Evolutionary conservation across 2,329 filamentous ascomycete genomes (phyloP), one percentile per base, ranked within the genome.

Genomic region (Dryadomyces quercus-mongolicae): DNA sequence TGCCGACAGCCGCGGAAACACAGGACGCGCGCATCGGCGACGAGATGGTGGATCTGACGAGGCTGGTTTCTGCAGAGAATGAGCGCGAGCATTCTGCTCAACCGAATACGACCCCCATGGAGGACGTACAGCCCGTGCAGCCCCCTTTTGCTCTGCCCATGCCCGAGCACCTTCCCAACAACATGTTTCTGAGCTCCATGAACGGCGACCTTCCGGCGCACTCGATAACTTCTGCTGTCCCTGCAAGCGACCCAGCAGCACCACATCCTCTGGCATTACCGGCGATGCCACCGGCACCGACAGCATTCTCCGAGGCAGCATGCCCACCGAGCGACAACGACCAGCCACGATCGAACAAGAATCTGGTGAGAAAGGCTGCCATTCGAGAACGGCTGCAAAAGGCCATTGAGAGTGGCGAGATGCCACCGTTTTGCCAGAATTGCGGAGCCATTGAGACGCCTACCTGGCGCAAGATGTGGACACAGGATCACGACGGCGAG

Each of bases 381-480:
- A 81, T 82, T 60, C 77, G 75, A 62, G 76, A 82, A 58, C 76
- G 76, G 45, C 64, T 85, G 1, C 76, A 84, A 59, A 71, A 73
- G 43, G 82, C 81, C 0, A 83, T 97, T 53, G 76, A 77, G n/a
- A 81, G 82, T 54, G 93, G 93, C 5, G 80, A 90, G 60, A 85
- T 91, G 74, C 93, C 93, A 0, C 85, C 86, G 1, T 97, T 85
- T 64, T 98, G 93, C 67, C 81, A 81, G 59, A 95, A 97, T 62
- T 98, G 93, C 62, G 93, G 93, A 6, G 87, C 90, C 7, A 95
- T 98, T 55, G 88, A 97, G 62, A 98, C 93, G 0, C 88, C 92
- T 0, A 96, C 92, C 0, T 98, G 93, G 93, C 84, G 93, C 57
- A 93, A 92, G 64, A 88, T 93, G 13, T 96, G 86, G 77, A 82